Evolutionary conservation across 805 yeast genomes (phyloP).

Genomic region (Pichia ethanolica): DNA sequence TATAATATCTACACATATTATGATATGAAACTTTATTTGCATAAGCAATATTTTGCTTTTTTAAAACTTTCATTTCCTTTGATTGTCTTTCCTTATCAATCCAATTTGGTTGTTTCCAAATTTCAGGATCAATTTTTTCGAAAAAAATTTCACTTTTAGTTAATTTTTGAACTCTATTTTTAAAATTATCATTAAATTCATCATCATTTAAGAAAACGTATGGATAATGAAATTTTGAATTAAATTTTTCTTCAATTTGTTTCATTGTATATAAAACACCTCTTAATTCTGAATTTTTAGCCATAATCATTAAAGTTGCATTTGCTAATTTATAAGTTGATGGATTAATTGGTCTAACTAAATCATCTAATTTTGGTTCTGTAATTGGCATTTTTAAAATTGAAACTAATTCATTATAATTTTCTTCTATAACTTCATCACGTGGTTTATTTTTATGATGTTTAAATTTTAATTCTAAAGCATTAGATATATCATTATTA

Average conservation of each 20-base stretch:
- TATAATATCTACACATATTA: constrained; percentile 79
- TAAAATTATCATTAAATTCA: constrained; percentile 56
- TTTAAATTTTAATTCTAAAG: constrained; percentile 1
- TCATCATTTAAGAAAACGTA: constrained; percentile 73
- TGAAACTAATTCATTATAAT: constrained; percentile 32
- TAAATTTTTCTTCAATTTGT: constrained; percentile 59
- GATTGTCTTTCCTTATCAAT: constrained; percentile 33
- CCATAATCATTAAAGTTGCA: constrained; percentile 69
- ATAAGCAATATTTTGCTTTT: constrained; percentile 41
- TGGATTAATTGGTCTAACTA: constrained; percentile 21
- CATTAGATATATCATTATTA: neutral
- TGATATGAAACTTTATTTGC: constrained; percentile 61
- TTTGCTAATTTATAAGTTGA: constrained; percentile 41
- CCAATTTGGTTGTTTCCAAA: constrained; percentile 41
- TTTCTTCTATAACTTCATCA: constrained; percentile 30
- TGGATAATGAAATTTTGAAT: constrained; percentile 66
- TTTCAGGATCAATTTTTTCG: constrained; percentile 40
- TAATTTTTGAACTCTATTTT: constrained; percentile 30
- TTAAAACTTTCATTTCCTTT: constrained; percentile 31
- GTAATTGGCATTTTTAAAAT: constrained; percentile 31
- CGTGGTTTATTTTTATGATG: constrained; percentile 7
- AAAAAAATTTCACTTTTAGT: constrained; percentile 41
- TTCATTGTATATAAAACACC: constrained; percentile 45
- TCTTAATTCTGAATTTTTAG: constrained; percentile 55
- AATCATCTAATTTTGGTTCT: constrained; percentile 41